phyloP scores from a whole-genome alignment of 352 stramenopile species.

The Phytophthora capsici region DNA sequence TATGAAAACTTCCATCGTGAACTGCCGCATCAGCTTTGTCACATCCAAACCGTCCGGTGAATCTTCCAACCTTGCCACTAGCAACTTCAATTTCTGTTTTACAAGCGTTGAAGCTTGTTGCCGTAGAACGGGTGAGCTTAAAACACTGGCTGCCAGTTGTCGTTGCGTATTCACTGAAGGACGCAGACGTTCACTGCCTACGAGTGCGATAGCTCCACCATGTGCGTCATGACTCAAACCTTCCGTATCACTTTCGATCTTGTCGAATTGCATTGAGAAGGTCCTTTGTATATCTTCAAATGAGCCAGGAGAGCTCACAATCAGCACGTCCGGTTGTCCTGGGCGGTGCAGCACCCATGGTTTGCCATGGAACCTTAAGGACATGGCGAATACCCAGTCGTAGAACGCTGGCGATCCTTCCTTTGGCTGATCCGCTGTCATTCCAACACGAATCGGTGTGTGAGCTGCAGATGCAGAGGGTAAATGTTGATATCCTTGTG shows the following conservation, averaged over 20 bases:
- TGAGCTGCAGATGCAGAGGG: conserved; percentile 4
- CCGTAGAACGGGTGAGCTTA: conserved; percentile 54
- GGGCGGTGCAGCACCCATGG: conserved; percentile 31
- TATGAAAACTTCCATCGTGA: conserved; percentile 41
- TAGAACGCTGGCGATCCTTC: conserved; percentile 25
- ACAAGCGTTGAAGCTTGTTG: conserved; percentile 41
- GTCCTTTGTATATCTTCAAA: conserved; percentile 46
- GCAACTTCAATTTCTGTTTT: conserved; percentile 29
- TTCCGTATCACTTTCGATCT: conserved; percentile 16
- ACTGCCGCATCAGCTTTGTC: conserved; percentile 23
- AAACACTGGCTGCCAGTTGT: conserved; percentile 71
- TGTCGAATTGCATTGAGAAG: conserved; percentile 58
- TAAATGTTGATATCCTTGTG: conserved; percentile 18
- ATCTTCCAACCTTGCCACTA: conserved; percentile 33
- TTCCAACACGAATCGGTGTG: conserved; percentile 4
- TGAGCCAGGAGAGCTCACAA: conserved; percentile 30
- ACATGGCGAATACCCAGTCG: conserved; percentile 32
- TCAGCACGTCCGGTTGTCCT: conserved; percentile 30
- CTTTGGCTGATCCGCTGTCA: conserved; percentile 8
- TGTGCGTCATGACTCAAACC: conserved; percentile 19
- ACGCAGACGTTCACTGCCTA: conserved; percentile 8
- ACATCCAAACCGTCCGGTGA: conserved; percentile 35
- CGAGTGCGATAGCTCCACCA: conserved; percentile 30
- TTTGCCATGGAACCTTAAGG: conserved; percentile 26
- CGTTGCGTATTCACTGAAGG: conserved; percentile 26